phyloP scores from a whole-genome alignment of 805 yeast genomes.

The Ogataea paraovalis region DNA sequence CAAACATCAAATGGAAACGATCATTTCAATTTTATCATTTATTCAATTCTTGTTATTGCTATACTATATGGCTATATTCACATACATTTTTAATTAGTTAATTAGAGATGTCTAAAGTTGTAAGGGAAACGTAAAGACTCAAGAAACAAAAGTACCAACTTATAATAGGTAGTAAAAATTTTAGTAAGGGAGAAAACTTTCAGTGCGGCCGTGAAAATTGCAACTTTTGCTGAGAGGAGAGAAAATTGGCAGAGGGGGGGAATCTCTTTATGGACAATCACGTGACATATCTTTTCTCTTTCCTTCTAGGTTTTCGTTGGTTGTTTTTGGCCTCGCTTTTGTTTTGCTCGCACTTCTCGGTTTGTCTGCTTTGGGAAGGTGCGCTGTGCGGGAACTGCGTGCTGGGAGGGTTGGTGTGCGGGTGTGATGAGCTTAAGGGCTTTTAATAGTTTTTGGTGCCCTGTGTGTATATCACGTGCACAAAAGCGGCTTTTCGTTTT shows the following conservation, averaged over 20 bases:
- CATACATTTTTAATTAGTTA: conserved; percentile 22
- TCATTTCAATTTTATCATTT: not conserved
- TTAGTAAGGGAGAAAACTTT: not conserved
- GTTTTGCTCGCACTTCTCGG: not conserved
- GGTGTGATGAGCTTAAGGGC: not conserved
- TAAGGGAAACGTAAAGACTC: not conserved
- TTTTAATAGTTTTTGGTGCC: not conserved
- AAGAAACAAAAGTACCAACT: not conserved
- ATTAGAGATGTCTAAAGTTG: conserved; percentile 7
- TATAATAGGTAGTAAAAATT: conserved; percentile 1
- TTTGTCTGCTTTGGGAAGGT: not conserved
- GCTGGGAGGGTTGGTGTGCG: too few species aligned
- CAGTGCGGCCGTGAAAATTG: not conserved
- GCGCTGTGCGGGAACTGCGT: too few species aligned
- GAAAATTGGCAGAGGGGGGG: not conserved
- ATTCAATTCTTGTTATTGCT: not conserved
- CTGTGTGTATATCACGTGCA: not conserved
- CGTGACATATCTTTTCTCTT: not conserved
- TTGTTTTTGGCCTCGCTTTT: not conserved
- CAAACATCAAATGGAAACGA: not conserved
- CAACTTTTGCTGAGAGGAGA: not conserved
- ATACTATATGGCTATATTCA: conserved; percentile 3
- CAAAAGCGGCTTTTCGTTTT: too few species aligned
- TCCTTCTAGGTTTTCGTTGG: not conserved
- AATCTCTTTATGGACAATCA: not conserved